Evolutionary conservation across 2,329 filamentous ascomycete genomes (phyloP).

Genomic region (Botryosphaeria agaves): DNA sequence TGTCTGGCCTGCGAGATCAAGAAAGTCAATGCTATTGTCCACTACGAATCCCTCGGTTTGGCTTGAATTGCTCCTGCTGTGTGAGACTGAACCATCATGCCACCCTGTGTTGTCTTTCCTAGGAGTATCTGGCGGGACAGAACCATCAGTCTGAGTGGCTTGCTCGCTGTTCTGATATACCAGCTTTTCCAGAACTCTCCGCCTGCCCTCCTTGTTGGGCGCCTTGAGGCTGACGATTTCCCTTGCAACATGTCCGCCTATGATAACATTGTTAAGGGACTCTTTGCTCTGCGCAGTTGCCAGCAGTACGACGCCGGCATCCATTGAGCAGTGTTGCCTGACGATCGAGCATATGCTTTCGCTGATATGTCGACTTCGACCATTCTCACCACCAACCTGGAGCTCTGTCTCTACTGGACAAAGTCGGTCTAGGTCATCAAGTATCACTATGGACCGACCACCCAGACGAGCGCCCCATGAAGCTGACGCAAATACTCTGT

Average conservation of each 20-base stretch:
- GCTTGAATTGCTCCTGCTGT: slow-evolving; percentile 20
- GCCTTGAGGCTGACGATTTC: slow-evolving; percentile 84
- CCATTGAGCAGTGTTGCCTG: slow-evolving; percentile 63
- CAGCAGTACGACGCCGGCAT: slow-evolving; percentile 69
- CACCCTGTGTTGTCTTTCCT: slow-evolving; percentile 32
- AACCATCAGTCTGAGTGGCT: background rate
- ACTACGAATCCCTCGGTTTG: slow-evolving; percentile 48
- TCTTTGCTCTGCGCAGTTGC: slow-evolving; percentile 91
- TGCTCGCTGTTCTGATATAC: slow-evolving; percentile 30
- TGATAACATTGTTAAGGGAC: slow-evolving; percentile 72
- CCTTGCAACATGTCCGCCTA: slow-evolving; percentile 80
- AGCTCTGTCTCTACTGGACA: slow-evolving; percentile 90
- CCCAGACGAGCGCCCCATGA: slow-evolving; percentile 82
- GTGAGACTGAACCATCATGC: slow-evolving; percentile 52
- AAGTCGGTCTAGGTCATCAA: slow-evolving; percentile 86
- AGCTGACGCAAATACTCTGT: slow-evolving; percentile 69
- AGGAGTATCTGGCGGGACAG: slow-evolving; percentile 15
- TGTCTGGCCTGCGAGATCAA: slow-evolving; percentile 83
- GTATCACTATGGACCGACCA: slow-evolving; percentile 65
- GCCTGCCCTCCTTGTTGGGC: slow-evolving; percentile 77
- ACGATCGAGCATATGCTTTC: slow-evolving; percentile 74
- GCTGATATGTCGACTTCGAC: slow-evolving; percentile 78
- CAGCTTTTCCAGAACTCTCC: slow-evolving; percentile 68
- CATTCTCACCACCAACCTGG: slow-evolving; percentile 85
- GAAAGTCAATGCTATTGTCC: slow-evolving; percentile 65